Evolutionary conservation across 495 filamentous ascomycete genomes (phyloP), one percentile per base, ranked within the genome.

Genomic region (Poronia punctata): DNA sequence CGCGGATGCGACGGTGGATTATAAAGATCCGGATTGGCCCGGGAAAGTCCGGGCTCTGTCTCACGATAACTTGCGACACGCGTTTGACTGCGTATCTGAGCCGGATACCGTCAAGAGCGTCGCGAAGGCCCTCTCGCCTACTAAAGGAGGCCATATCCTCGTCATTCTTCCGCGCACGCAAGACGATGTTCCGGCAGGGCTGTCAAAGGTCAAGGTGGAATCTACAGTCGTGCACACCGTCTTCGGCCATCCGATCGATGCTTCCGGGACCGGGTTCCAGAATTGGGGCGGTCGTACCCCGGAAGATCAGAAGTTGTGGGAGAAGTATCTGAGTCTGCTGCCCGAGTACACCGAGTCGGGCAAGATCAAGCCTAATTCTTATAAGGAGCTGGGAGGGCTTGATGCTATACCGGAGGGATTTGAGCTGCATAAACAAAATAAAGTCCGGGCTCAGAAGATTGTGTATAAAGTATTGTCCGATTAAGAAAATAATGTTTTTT

Each of bases 1-100:
- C 5, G 80, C 79, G 4, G 62, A 47, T 12, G 40, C 62, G 8
- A 69, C 66, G 0, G 71, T 81, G 30, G 76, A 84, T 50, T 81
- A 84, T 49, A 67, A 64, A 10, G 44, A 57, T 6, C 21, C 42
- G 1, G 33, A 43, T 9, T 57, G 53, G 53, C 43, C 50, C 1
- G 43, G 53, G 22, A 38, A 50, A 22, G 44, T 53, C 2, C 53
- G 44, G 1, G 29, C 43, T 2, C 35, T 52, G 3, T 46, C 50
- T 0, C 50, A 57, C 28, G 44, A 53, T 16, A 31, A 43, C 1
- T 41, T 57, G 7, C 31, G 44, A 30, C 29, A 50, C 15, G 50
- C 43, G 2, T 45, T 57, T 26, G 53, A 57, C 38, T 50, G 47
- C 31, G 35, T 54, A 7, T 8, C 33, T 7, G 43, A 50, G 23